phyloP scores from a whole-genome alignment of 2,329 filamentous ascomycete genomes.

The Metarhizium anisopliae region DNA sequence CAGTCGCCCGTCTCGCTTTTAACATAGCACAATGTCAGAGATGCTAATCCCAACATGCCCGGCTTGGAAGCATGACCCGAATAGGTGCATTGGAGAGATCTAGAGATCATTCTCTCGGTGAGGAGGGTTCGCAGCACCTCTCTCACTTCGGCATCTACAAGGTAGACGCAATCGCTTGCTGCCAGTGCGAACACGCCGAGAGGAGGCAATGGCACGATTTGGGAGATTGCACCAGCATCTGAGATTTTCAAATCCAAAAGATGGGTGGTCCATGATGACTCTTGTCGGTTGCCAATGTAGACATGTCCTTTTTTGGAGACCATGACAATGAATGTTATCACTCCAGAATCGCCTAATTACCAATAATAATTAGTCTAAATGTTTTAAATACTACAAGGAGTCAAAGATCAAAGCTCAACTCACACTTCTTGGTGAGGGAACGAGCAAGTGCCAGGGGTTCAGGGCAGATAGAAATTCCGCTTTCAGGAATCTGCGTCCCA shows the following conservation, averaged over 20 bases:
- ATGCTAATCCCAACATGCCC: conserved; percentile 48
- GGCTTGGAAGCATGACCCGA: conserved; percentile 34
- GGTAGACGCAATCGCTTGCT: conserved; percentile 48
- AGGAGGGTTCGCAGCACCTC: conserved; percentile 51
- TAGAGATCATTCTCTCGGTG: conserved; percentile 48
- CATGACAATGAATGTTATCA: background rate
- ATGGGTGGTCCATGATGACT: conserved; percentile 39
- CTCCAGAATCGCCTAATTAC: background rate
- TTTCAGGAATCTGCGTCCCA: conserved; percentile 30
- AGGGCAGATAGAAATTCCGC: conserved; percentile 40
- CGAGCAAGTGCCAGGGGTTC: conserved; percentile 43
- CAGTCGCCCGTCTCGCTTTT: conserved; percentile 51
- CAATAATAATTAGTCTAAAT: background rate
- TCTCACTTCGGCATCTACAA: conserved; percentile 36
- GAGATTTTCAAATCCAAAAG: conserved; percentile 31
- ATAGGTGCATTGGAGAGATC: conserved; percentile 52
- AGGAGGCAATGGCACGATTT: conserved; percentile 49
- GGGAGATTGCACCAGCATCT: conserved; percentile 39
- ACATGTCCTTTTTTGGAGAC: conserved; percentile 4
- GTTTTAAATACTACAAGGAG: background rate
- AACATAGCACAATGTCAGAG: conserved; percentile 56
- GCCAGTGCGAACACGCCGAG: conserved; percentile 54
- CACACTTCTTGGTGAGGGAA: conserved; percentile 36
- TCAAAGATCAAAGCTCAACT: conserved; percentile 7
- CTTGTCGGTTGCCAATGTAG: conserved; percentile 11